Evolutionary conservation across 495 filamentous ascomycete genomes (phyloP).

Genomic region (Echria macrotheca): DNA sequence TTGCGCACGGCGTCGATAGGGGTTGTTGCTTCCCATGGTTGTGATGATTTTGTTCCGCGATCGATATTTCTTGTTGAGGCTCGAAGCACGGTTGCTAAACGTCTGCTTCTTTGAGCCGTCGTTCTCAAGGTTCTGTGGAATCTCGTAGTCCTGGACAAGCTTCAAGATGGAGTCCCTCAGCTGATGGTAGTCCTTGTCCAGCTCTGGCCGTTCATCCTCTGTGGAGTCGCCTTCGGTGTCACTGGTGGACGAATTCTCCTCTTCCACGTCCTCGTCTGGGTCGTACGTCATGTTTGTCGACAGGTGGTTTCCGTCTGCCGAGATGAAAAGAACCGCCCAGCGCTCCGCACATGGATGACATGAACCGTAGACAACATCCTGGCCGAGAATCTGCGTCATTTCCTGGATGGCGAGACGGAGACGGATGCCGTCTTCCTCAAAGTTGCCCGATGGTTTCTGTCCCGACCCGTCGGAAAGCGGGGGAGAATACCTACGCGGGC

Average conservation of each 20-base stretch:
- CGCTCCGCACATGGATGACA: slow-evolving; percentile 69
- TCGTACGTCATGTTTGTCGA: slow-evolving; percentile 69
- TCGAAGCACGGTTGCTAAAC: slow-evolving; percentile 59
- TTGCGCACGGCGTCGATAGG: slow-evolving; percentile 43
- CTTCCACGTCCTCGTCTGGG: slow-evolving; percentile 59
- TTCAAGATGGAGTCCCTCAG: slow-evolving; percentile 77
- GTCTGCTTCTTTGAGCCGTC: slow-evolving; percentile 49
- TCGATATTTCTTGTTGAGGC: slow-evolving; percentile 41
- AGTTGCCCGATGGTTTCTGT: slow-evolving; percentile 35
- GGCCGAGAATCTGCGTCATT: slow-evolving; percentile 57
- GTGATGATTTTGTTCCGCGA: slow-evolving; percentile 47
- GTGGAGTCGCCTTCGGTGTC: slow-evolving; percentile 62
- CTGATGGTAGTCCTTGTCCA: slow-evolving; percentile 78
- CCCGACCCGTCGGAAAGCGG: slow-evolving; percentile 30
- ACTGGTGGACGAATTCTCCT: slow-evolving; percentile 56
- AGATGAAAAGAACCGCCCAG: slow-evolving; percentile 73
- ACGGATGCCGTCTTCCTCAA: slow-evolving; percentile 51
- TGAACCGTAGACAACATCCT: slow-evolving; percentile 53
- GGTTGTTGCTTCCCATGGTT: slow-evolving; percentile 50
- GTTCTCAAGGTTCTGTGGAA: slow-evolving; percentile 53
- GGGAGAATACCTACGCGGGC: slow-evolving; percentile 40
- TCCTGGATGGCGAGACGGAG: slow-evolving; percentile 57
- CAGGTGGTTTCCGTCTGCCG: slow-evolving; percentile 60
- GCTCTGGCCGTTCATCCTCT: slow-evolving; percentile 56
- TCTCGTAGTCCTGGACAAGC: slow-evolving; percentile 74